Base-by-base conservation (phyloP, 192 early-diverging fungal genomes). In the Phycomyces blakesleeanus region DNA sequence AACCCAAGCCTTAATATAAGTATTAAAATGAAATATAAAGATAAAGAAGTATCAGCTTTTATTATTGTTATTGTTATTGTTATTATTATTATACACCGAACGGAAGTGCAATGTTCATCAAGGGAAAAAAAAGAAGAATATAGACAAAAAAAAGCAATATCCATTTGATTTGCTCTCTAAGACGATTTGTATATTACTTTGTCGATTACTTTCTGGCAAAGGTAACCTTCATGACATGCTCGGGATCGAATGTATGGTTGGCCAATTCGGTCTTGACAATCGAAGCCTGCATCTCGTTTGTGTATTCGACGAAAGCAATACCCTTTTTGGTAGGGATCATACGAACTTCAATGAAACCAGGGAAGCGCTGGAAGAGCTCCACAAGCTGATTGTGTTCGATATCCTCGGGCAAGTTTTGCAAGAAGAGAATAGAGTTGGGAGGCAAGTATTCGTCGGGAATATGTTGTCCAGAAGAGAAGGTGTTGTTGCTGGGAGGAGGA, bases 291-390 rank as follows among this genome's bases (percentile, higher is more conserved):
- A 78, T 63, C 34, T 96, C 97, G n/a, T 81, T 82, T 26, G 90
- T 91, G 72, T 93, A 99, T 76, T 98, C 95, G 47, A 98, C 94
- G 80, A 99, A 99, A 0, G 95, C 94, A 73, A 98, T 92, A 29
- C 90, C 92, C 64, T 85, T 88, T 69, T 93, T 94, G 67, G 90
- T 88, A 6, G 92, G 88, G 10, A 99, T 90, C 66, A 91, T 82
- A 76, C 97, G 94, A 25, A 98, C 93, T 82, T 99, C 97, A 61
- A 91, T 92, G 83, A 95, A 94, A 6, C 95, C 95, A 47, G 89
- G 86, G 71, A 85, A 88, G 52, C 73, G 80, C 67, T 89, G 78
- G 73, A 98, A 97, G 27, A 92, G 78, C 0, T 76, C 78, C 11
- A 76, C 68, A 21, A 94, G 69, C 27, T 85, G 79, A 9, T 76